Evolutionary conservation across 257 asterid species (phyloP).

Genomic region (Anisodus tanguticus): DNA sequence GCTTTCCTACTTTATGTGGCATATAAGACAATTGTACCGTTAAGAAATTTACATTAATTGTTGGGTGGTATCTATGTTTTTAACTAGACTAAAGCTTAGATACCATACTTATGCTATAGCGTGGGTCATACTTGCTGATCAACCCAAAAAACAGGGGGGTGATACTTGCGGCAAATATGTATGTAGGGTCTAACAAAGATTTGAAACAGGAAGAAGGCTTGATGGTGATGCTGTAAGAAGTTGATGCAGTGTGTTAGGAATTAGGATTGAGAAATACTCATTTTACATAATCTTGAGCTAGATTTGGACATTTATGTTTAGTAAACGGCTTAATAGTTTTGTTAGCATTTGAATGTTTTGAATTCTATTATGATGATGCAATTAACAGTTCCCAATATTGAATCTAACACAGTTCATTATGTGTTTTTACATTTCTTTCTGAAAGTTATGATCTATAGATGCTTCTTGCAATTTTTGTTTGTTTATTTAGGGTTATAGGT

Average conservation of each 20-base stretch:
- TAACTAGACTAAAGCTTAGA: background rate
- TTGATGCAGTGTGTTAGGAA: conserved; percentile 25
- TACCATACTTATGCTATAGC: background rate
- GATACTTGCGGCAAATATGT: conserved; percentile 2
- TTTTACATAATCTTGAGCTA: conserved; percentile 22
- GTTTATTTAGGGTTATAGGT: background rate
- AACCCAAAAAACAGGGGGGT: background rate
- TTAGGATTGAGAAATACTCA: conserved; percentile 19
- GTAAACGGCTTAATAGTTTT: background rate
- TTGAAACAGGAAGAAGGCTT: conserved; percentile 23
- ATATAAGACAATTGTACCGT: conserved; percentile 6
- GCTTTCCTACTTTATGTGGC: background rate
- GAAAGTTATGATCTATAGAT: conserved; percentile 3
- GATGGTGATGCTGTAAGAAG: background rate
- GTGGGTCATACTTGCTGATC: background rate
- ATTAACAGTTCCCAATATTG: background rate
- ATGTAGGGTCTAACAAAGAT: background rate
- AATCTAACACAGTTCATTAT: background rate
- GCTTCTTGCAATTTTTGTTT: conserved; percentile 19
- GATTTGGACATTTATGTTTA: background rate
- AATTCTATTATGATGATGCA: conserved; percentile 6
- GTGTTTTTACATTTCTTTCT: conserved; percentile 16
- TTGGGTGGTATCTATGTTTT: background rate
- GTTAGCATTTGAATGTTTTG: conserved; percentile 3
- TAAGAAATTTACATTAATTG: background rate